Conservation (phyloP, 2,329 filamentous ascomycete species). For the Aspergillus persii region DNA sequence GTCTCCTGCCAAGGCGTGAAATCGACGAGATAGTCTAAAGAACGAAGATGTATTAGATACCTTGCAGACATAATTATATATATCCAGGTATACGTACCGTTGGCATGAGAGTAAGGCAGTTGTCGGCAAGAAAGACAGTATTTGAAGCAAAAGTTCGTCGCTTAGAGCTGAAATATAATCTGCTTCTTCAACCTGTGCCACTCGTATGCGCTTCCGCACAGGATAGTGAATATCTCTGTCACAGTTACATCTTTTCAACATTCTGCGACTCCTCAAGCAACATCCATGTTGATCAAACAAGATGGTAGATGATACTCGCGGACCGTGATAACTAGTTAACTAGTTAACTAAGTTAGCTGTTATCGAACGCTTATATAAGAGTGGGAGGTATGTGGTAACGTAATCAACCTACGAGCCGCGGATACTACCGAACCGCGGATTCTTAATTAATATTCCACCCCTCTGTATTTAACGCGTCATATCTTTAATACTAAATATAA, state of each 20-base stretch:
- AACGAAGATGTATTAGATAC: background rate
- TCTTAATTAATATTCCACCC: too few relatives aligned
- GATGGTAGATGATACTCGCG: background rate
- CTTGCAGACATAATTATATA: background rate
- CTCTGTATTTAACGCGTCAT: too few relatives aligned
- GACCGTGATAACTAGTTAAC: background rate
- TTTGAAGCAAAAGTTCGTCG: slow-evolving; percentile 82
- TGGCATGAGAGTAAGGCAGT: slow-evolving; percentile 64
- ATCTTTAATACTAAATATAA: too few relatives aligned
- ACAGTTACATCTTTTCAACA: slow-evolving; percentile 34
- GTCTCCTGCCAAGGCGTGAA: slow-evolving; percentile 71
- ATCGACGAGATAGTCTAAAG: slow-evolving; percentile 61
- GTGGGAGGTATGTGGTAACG: too few relatives aligned
- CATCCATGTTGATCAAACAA: background rate
- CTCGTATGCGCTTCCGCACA: slow-evolving; percentile 47
- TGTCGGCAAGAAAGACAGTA: slow-evolving; percentile 73
- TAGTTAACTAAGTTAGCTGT: too few relatives aligned
- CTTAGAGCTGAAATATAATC: slow-evolving; percentile 74
- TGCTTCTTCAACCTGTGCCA: slow-evolving; percentile 20
- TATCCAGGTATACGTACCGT: slow-evolving; percentile 44
- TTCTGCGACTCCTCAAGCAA: slow-evolving; percentile 16
- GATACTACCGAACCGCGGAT: too few relatives aligned
- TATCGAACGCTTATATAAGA: too few relatives aligned
- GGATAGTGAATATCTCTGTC: slow-evolving; percentile 15
- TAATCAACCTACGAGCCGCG: too few relatives aligned